Evolutionary conservation across 306 rosid species (phyloP).

Genomic region (Inga oerstediana): DNA sequence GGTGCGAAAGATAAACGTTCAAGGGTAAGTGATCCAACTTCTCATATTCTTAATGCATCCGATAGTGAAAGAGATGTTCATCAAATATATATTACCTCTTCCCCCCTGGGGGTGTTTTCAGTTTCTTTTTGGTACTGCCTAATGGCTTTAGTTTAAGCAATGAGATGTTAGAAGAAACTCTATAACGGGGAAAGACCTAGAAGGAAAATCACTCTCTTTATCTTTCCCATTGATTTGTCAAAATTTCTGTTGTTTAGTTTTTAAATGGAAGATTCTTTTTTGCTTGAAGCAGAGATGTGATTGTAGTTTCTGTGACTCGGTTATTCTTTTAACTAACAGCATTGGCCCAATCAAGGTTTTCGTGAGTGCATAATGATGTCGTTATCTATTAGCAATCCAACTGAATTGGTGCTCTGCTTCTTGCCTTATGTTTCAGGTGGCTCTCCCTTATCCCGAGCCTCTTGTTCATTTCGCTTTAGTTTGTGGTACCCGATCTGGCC

Average conservation of each 20-base stretch:
- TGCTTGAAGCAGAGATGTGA: no score
- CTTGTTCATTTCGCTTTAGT: slow-evolving; percentile 75
- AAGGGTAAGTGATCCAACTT: slow-evolving; percentile 43
- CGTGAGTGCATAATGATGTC: no score
- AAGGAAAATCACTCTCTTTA: no score
- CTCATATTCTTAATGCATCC: slow-evolving; percentile 2
- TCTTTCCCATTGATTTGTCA: no score
- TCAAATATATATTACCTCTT: background rate
- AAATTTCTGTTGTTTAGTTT: no score
- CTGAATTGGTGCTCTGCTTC: slow-evolving; percentile 18
- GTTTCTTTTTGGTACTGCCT: background rate
- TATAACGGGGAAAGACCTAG: no score
- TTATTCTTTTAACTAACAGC: no score
- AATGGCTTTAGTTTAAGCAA: background rate
- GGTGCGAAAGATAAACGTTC: slow-evolving; percentile 70
- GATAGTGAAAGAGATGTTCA: background rate
- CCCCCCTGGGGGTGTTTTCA: background rate
- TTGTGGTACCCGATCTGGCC: slow-evolving; percentile 76
- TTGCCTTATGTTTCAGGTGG: slow-evolving; percentile 45
- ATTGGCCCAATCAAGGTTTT: no score
- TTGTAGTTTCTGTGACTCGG: no score
- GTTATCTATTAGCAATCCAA: background rate
- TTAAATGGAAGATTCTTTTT: no score
- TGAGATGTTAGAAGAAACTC: no score
- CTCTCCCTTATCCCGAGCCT: slow-evolving; percentile 74